Conservation (phyloP, 768 basidiomycete genomes). For the Paxillus rubicundulus region DNA sequence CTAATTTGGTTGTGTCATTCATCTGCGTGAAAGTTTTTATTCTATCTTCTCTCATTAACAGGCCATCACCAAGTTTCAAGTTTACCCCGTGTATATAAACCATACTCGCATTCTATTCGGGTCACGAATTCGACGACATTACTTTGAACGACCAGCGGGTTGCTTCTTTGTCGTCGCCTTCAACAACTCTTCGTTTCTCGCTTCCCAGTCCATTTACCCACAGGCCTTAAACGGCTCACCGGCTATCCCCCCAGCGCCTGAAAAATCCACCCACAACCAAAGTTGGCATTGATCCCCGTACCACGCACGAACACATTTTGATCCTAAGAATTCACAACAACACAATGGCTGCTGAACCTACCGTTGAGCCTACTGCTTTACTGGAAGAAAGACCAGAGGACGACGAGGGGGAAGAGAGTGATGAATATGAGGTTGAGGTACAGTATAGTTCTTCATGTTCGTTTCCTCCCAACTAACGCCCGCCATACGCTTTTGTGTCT, state of each 20-base stretch:
- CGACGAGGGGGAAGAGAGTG: constrained; percentile 27
- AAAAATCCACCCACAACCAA: constrained; percentile 4
- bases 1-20: constrained; percentile 21
- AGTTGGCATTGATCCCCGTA: neutral
- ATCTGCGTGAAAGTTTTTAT: neutral
- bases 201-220: neutral
- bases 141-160: neutral
- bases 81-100: too few relatives aligned
- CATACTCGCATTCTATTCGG: neutral
- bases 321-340: neutral
- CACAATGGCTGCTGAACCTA: constrained; percentile 23
- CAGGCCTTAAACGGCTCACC: too few relatives aligned
- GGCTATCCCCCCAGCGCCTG: neutral
- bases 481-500: neutral
- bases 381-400: constrained; percentile 1
- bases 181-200: too few relatives aligned
- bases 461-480: neutral
- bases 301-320: neutral
- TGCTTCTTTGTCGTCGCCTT: too few relatives aligned
- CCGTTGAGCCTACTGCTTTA: constrained; percentile 12
- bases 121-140: neutral
- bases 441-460: neutral
- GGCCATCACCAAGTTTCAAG: too few relatives aligned
- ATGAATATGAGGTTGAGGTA: constrained; percentile 27
- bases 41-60: neutral